phyloP scores from a whole-genome alignment of 1,284 basidiomycete species.

The Marasmius oreades region DNA sequence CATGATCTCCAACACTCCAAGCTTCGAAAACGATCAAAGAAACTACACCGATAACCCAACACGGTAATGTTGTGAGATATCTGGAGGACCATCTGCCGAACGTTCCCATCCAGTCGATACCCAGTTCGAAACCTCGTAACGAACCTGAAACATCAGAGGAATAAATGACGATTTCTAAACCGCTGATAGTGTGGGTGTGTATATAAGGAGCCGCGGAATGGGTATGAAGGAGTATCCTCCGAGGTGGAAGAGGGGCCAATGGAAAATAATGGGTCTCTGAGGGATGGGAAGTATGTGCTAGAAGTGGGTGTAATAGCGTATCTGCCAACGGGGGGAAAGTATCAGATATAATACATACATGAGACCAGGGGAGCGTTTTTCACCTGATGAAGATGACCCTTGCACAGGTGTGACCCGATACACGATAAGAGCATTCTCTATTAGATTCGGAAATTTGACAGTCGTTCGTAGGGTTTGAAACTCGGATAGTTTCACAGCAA shows the following conservation, averaged over 20 bases:
- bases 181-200: constrained; percentile 22
- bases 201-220: constrained; percentile 72
- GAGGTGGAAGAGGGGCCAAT: constrained; percentile 29
- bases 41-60: constrained; percentile 70
- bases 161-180: constrained; percentile 55
- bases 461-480: constrained; percentile 28
- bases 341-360: constrained; percentile 7
- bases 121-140: constrained; percentile 43
- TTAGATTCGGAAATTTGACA: constrained; percentile 44
- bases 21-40: constrained; percentile 51
- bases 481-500: constrained; percentile 29
- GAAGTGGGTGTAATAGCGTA: constrained; percentile 49
- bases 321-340: constrained; percentile 34
- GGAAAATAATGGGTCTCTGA: constrained; percentile 74
- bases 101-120: constrained; percentile 66
- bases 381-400: constrained; percentile 7
- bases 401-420: constrained; percentile 45
- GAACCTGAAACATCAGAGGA: constrained; percentile 51
- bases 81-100: constrained; percentile 66
- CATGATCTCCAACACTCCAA: constrained; percentile 39
- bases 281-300: constrained; percentile 52
- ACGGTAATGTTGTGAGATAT: constrained; percentile 66
- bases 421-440: constrained; percentile 59
- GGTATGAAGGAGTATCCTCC: constrained; percentile 61
- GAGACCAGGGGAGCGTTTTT: background rate